Conservation (phyloP, 345 rosid species). For the Zanthoxylum bungeanum region DNA sequence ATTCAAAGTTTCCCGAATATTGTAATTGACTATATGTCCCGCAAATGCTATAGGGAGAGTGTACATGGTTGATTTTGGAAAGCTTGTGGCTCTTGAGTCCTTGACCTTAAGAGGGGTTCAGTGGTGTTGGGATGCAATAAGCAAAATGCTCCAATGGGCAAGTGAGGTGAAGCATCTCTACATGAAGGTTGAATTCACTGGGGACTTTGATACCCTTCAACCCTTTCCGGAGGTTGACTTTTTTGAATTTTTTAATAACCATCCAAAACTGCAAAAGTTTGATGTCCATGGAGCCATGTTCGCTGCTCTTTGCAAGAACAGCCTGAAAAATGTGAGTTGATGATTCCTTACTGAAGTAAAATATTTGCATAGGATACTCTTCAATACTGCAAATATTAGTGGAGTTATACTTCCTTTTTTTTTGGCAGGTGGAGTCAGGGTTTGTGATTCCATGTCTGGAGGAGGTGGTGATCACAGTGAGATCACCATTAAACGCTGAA, state of each 20-base stretch:
- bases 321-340: slow-evolving; percentile 70
- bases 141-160: slow-evolving; percentile 68
- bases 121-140: slow-evolving; percentile 92
- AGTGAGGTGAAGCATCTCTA: slow-evolving; percentile 77
- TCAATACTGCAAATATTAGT: not conserved
- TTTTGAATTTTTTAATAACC: slow-evolving; percentile 85
- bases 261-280: slow-evolving; percentile 70
- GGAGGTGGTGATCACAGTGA: slow-evolving; percentile 77
- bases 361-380: not conserved
- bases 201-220: slow-evolving; percentile 64
- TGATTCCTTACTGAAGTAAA: not conserved
- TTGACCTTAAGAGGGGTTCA: slow-evolving; percentile 86
- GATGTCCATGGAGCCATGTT: slow-evolving; percentile 99
- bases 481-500: slow-evolving; percentile 94
- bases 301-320: slow-evolving; percentile 96
- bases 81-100: slow-evolving; percentile 63
- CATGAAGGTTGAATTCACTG: slow-evolving; percentile 95
- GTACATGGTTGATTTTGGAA: slow-evolving; percentile 78
- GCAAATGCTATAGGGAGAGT: slow-evolving; percentile 59
- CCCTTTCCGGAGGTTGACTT: slow-evolving; percentile 94
- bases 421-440: slow-evolving; percentile 72
- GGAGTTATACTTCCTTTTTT: not conserved
- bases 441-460: slow-evolving; percentile 77
- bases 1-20: not conserved
- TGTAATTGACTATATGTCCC: slow-evolving; percentile 10